A percentile compares a stretch with the other conserved stretches of the same genome.
These are phyloP conservation scores for Pueraria montana DNA, from an alignment of 306 rosid species.

Conservation along the genomic window DNA sequence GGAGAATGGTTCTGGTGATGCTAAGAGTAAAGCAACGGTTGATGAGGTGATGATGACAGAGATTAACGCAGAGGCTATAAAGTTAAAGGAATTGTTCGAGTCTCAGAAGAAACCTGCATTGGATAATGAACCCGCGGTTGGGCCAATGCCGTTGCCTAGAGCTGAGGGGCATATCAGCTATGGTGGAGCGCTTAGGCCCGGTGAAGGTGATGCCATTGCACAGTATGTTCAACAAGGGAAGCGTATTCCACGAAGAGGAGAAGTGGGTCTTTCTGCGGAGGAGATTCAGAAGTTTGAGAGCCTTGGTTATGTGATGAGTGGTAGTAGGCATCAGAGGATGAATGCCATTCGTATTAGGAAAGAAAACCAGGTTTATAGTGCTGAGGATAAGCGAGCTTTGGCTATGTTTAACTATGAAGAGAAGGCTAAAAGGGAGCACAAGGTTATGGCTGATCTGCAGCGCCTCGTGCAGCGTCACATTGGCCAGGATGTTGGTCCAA, in stretches of 20 bases:
- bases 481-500: constrained; percentile 97
- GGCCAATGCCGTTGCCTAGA: constrained; percentile 93
- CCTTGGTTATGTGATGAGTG: constrained; percentile 98
- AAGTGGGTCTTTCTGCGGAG: constrained; percentile 97
- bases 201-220: constrained; percentile 98
- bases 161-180: constrained; percentile 98
- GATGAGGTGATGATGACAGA: constrained; percentile 61
- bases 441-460: constrained; percentile 98
- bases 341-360: constrained; percentile 97
- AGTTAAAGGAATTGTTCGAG: constrained; percentile 76
- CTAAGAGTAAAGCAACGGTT: constrained; percentile 27
- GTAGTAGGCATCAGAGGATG: constrained; percentile 99
- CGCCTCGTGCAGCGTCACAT: constrained; percentile 95
- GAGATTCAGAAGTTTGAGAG: constrained; percentile 87
- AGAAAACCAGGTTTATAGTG: constrained; percentile 98
- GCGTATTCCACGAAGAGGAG: constrained; percentile 97
- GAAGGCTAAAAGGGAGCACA: constrained; percentile 91
- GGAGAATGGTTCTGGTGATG: constrained; percentile 61
- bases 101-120: constrained; percentile 77
- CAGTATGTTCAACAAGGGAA: constrained; percentile 98
- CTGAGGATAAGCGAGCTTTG: constrained; percentile 96
- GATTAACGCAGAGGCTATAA: constrained; percentile 65
- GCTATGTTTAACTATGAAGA: constrained; percentile 98
- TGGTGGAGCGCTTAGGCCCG: constrained; percentile 99
- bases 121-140: constrained; percentile 81